These are phyloP conservation scores for Ascochyta lentis DNA, from an alignment of 2,329 filamentous ascomycete species.

Conservation along the genomic window DNA sequence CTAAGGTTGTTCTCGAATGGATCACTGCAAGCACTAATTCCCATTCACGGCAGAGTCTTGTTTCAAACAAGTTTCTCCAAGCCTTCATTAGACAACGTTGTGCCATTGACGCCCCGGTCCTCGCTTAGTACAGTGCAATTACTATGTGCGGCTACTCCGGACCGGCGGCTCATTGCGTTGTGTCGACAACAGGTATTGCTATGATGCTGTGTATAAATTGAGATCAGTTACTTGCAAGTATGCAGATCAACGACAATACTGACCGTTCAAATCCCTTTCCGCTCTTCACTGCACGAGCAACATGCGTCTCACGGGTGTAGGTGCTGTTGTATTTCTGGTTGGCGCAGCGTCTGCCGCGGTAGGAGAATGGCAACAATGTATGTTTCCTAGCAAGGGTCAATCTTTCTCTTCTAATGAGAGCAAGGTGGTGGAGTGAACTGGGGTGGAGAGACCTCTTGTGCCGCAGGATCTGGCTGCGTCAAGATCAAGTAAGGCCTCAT, in stretches of 20 bases:
- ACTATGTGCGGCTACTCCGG: constrained; percentile 13
- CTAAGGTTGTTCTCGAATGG: background rate
- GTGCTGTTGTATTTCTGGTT: constrained; percentile 31
- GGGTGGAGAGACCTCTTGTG: constrained; percentile 37
- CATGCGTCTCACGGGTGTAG: constrained; percentile 32
- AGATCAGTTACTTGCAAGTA: background rate
- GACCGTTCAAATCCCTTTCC: background rate
- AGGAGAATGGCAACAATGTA: constrained; percentile 47
- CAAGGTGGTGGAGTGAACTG: constrained; percentile 41
- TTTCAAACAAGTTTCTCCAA: background rate
- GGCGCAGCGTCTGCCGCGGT: constrained; percentile 34
- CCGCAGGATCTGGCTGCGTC: constrained; percentile 37
- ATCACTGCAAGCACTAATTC: background rate
- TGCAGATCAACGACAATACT: background rate
- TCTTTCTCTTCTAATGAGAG: background rate
- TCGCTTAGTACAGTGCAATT: constrained; percentile 19
- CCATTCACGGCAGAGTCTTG: background rate
- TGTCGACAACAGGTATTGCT: background rate
- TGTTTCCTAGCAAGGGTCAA: background rate
- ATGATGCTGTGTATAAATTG: constrained; percentile 1
- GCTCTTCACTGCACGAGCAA: background rate
- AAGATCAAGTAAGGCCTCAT: constrained; percentile 35
- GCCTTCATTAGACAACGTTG: background rate
- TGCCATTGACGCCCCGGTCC: background rate
- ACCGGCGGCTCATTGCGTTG: constrained; percentile 7